Evolutionary conservation across 495 filamentous ascomycete genomes (phyloP).

Genomic region (Neurospora tetrasperma): DNA sequence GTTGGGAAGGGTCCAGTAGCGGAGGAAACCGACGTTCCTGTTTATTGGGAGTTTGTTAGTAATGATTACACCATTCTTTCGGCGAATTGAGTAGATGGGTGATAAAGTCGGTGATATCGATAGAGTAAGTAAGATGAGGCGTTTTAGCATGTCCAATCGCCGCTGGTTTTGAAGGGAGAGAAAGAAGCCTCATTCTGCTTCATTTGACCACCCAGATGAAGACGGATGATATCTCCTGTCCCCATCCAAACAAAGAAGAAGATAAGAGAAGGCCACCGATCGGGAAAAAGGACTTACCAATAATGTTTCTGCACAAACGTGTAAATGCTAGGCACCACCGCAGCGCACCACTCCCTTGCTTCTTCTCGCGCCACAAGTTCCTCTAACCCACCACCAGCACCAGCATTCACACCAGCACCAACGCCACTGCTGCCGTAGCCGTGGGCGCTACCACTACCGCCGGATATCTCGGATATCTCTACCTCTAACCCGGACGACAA

Average conservation of each 20-base stretch:
- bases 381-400: not conserved
- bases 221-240: not conserved
- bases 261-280: no score
- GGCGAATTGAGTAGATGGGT: not conserved
- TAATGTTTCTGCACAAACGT: conserved; percentile 79
- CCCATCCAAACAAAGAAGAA: not conserved
- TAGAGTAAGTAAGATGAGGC: not conserved
- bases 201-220: not conserved
- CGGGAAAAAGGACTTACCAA: conserved; percentile 61
- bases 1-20: conserved; percentile 84
- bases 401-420: not conserved
- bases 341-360: conserved; percentile 63
- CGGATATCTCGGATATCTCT: conserved; percentile 8
- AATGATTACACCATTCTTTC: not conserved
- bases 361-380: conserved; percentile 3
- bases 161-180: not conserved
- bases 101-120: not conserved
- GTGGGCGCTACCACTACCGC: not conserved
- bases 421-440: not conserved
- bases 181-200: not conserved
- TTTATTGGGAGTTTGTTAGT: conserved; percentile 2
- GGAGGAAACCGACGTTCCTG: conserved; percentile 79
- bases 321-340: conserved; percentile 72
- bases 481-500: not conserved
- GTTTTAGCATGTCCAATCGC: not conserved